Base-by-base conservation (phyloP, 2,329 filamentous ascomycete species). In the Microcyclosporella mali region DNA sequence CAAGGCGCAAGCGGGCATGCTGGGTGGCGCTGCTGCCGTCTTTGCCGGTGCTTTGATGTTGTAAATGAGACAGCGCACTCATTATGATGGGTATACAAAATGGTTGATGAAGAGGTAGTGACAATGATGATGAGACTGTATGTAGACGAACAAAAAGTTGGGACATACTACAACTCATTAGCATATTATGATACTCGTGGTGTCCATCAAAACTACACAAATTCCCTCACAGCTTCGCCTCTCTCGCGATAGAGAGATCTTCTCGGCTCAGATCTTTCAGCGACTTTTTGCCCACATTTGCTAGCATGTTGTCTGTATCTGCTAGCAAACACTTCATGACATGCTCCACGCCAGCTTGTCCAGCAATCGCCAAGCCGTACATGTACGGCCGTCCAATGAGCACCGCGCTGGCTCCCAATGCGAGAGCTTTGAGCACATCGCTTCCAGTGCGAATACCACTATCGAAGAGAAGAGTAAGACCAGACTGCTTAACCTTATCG, bases 321-420 rank as follows among this genome's bases (percentile, higher is more conserved):
- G 50, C 52, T 27, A 55, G 37, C 30, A 55, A 40, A 31, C 50
- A 55, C 40, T 47, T 47, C 34, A 58, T 37, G 0, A 57, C 59
- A 40, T 60, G 52, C 47, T 70, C 71, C 2, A 77, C 79, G 9
- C 78, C 78, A 19, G 70, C 64, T 51, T 74, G 70, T 2, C 79
- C 78, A 3, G 67, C 70, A n/a, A 80, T 69, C 1, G 70, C 72
- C 12, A 82, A 60, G 0, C 77, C 78, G 52, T 79, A 82, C 14
- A 81, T 71, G 11, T 72, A 75, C 4, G 78, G 77, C 44, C 78
- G 62, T 2, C 75, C 77, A 6, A 82, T 66, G 12, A 80, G 61
- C 1, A 81, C 75, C 3, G 70, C 75, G 55, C 78, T 73, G 0
- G 77, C 79, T 1, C 79, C 81, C 3, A 77, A 53, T 11, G 68